Evolutionary conservation across 768 basidiomycete species (phyloP).

Genomic region (Lentinus brumalis): DNA sequence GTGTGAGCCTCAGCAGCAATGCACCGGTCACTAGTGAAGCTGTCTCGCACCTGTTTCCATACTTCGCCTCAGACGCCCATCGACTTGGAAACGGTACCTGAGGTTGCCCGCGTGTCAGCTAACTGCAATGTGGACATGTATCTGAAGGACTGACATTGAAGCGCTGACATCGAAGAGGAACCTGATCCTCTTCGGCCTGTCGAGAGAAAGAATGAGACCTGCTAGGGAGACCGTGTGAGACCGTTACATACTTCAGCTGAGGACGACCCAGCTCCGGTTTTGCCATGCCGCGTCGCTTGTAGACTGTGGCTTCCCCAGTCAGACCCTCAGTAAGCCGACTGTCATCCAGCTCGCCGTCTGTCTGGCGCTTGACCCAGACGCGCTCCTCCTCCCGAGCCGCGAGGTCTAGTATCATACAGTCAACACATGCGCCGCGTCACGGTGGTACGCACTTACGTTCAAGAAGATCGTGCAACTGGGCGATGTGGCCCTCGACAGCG

Average conservation of each 20-base stretch:
- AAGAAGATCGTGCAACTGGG: slow-evolving; percentile 58
- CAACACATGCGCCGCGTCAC: neutral
- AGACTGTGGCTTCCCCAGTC: slow-evolving; percentile 69
- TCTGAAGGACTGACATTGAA: slow-evolving; percentile 50
- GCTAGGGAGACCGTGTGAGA: neutral
- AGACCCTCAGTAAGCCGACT: slow-evolving; percentile 65
- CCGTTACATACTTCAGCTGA: slow-evolving; percentile 56
- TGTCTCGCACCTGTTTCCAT: slow-evolving; percentile 57
- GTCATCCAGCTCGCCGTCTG: slow-evolving; percentile 71
- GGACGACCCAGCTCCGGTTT: slow-evolving; percentile 69
- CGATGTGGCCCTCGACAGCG: slow-evolving; percentile 61
- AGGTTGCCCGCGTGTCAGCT: neutral
- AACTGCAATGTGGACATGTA: neutral
- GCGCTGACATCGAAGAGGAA: slow-evolving; percentile 73
- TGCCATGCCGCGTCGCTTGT: slow-evolving; percentile 70
- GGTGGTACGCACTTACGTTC: slow-evolving; percentile 48
- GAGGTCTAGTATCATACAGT: slow-evolving; percentile 45
- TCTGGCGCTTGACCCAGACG: slow-evolving; percentile 72
- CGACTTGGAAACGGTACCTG: slow-evolving; percentile 75
- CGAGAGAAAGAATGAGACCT: neutral
- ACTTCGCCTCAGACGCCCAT: slow-evolving; percentile 63
- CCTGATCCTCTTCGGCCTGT: slow-evolving; percentile 65
- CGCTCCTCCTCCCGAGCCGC: slow-evolving; percentile 70
- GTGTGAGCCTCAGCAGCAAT: neutral
- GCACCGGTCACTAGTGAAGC: neutral